Conservation (phyloP, 1,139 yeast species). For the Scheffersomyces lignicola region DNA sequence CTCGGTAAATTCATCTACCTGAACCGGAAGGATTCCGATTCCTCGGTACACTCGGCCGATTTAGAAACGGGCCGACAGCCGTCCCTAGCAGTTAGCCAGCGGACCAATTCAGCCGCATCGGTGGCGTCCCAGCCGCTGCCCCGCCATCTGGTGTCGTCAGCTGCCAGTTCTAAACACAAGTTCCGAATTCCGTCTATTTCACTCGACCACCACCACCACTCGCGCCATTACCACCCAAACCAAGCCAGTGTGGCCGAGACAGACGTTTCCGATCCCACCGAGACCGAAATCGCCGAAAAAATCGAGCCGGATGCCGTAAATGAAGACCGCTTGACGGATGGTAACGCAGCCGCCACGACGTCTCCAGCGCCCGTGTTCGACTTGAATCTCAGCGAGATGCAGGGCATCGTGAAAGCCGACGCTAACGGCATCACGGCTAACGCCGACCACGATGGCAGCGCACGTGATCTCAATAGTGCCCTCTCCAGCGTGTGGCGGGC, state of each 20-base stretch:
- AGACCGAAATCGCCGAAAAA: background rate
- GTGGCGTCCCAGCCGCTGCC: constrained; percentile 6
- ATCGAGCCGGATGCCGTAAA: background rate
- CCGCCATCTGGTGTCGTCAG: constrained; percentile 5
- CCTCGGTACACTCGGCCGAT: constrained; percentile 3
- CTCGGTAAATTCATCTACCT: constrained; percentile 51
- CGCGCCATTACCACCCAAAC: constrained; percentile 8
- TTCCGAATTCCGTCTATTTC: constrained; percentile 39
- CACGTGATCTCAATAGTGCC: background rate
- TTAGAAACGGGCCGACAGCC: constrained; percentile 2
- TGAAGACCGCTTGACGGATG: too few species aligned
- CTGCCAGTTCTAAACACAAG: constrained; percentile 26
- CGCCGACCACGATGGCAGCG: background rate
- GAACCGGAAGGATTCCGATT: constrained; percentile 29
- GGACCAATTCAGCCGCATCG: constrained; percentile 6
- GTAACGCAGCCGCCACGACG: constrained; percentile 3
- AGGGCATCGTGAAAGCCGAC: constrained; percentile 46
- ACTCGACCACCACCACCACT: constrained; percentile 26
- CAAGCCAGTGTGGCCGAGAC: constrained; percentile 8
- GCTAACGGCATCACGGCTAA: constrained; percentile 12
- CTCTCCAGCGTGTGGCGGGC: constrained; percentile 52
- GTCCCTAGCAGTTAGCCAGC: constrained; percentile 4
- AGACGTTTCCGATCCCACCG: background rate
- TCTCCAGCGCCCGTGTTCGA: constrained; percentile 24
- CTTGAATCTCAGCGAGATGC: constrained; percentile 55